Evolutionary conservation across 345 rosid species (phyloP).

Genomic region (Lepidium didymum): DNA sequence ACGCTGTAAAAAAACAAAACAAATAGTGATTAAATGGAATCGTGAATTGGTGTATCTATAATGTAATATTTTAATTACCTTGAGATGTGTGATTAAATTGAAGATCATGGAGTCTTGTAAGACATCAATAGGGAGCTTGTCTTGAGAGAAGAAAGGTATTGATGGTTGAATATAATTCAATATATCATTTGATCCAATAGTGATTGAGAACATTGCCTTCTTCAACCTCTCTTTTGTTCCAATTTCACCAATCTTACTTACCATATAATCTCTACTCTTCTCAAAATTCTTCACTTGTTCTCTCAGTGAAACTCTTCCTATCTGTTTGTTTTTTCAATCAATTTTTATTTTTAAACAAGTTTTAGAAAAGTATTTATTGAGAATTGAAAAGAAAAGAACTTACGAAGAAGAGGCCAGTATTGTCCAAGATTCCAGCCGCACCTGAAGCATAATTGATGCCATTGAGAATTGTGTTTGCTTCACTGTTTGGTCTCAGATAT

Average conservation of each 20-base stretch:
- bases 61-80: constrained; percentile 22
- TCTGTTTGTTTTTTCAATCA: constrained; percentile 30
- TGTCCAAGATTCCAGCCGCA: constrained; percentile 48
- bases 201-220: constrained; percentile 43
- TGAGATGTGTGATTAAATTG: constrained; percentile 42
- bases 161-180: constrained; percentile 46
- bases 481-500: constrained; percentile 36
- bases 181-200: constrained; percentile 53
- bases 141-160: constrained; percentile 34
- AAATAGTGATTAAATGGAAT: neutral
- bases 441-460: constrained; percentile 61
- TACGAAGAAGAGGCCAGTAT: constrained; percentile 43
- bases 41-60: neutral
- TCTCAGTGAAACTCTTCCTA: constrained; percentile 41
- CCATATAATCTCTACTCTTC: constrained; percentile 42
- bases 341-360: no score
- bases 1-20: constrained; percentile 29
- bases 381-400: neutral
- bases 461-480: constrained; percentile 16
- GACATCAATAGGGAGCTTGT: constrained; percentile 25
- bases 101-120: constrained; percentile 47
- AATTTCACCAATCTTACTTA: constrained; percentile 35
- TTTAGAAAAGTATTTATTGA: no score
- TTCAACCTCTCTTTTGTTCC: constrained; percentile 34
- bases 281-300: constrained; percentile 52